These are phyloP conservation scores for Microbotryum violaceum DNA, from an alignment of 1,284 basidiomycete species.

Conservation along the genomic window DNA sequence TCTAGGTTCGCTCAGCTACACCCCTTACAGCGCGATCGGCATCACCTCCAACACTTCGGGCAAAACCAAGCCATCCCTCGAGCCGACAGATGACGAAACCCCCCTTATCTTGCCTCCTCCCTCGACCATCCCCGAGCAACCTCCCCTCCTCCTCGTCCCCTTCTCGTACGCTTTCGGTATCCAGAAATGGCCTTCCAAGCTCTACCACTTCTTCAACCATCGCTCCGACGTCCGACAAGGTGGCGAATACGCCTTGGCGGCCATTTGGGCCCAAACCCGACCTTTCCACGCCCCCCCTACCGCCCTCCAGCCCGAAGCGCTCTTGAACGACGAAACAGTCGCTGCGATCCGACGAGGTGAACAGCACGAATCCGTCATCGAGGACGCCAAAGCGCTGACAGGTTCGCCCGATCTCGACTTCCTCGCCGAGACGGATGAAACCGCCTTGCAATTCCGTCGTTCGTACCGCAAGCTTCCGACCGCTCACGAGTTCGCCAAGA, in stretches of 20 bases:
- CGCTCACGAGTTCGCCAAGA: slow-evolving; percentile 53
- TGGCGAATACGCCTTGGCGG: slow-evolving; percentile 68
- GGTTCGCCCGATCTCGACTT: slow-evolving; percentile 28
- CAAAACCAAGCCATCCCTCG: not conserved
- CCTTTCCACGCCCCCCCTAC: slow-evolving; percentile 48
- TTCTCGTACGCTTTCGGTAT: slow-evolving; percentile 81
- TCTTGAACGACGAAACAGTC: slow-evolving; percentile 21
- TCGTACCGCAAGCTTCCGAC: slow-evolving; percentile 54
- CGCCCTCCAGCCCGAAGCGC: slow-evolving; percentile 3
- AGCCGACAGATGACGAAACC: slow-evolving; percentile 31
- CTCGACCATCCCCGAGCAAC: slow-evolving; percentile 59
- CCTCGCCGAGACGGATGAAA: slow-evolving; percentile 23
- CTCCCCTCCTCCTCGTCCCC: slow-evolving; percentile 79
- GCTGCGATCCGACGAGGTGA: slow-evolving; percentile 18
- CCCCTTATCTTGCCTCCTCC: slow-evolving; percentile 49
- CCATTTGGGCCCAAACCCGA: slow-evolving; percentile 61
- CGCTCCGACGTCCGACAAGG: slow-evolving; percentile 69
- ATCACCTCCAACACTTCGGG: not conserved
- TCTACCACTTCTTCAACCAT: slow-evolving; percentile 87
- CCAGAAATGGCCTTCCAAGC: slow-evolving; percentile 77
- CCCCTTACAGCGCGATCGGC: slow-evolving; percentile 2
- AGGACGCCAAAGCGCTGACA: slow-evolving; percentile 29
- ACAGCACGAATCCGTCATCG: slow-evolving; percentile 11
- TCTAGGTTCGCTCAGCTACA: slow-evolving; percentile 1
- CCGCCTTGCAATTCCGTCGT: slow-evolving; percentile 37